Base-by-base conservation (phyloP, 2,329 filamentous ascomycete genomes). In the Monilinia laxa region DNA sequence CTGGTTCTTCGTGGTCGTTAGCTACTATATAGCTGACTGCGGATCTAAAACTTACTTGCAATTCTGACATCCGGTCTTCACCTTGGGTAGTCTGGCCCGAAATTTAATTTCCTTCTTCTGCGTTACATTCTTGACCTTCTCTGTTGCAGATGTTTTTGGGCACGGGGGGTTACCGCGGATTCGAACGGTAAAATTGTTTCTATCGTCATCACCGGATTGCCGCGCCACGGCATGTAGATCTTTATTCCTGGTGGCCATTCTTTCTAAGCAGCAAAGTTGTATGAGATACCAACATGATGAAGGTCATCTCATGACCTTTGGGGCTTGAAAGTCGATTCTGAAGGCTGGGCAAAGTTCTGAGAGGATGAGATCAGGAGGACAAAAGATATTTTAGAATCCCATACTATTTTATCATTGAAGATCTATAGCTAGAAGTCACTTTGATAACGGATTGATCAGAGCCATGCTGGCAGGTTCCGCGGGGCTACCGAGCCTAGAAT, bases 1-100 rank as follows among this genome's bases (percentile, higher is more conserved):
- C 86, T 79, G 69, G 81, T 80, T 75, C 85, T 87, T 68, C 5
- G 11, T 23, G 28, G n/a, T 14, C 16, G 4, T 62, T 52, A 59
- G 45, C 9, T 25, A 65, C 14, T 11, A 54, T 62, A 5, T 14
- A 53, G 31, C 9, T 2, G 14, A 60, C 10, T 3, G 28, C 16
- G 4, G 53, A 54, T 56, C 52, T n/a, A 67, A 40, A 47, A 66
- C 66, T 47, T 38, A 67, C 68, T 65, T 67, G 65, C 68, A 69
- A 23, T 67, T 69, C 20, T 42, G 56, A 67, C 68, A 69, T 42
- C 65, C 66, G n/a, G 68, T 65, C 35, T 52, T 69, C 0, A 64
- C 64, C 45, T 68, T 68, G 28, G 57, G 57, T 23, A 66, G n/a
- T 35, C 23, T 47, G n/a, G 55, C 64, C 28, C 64, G 59, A 52